phyloP scores from a whole-genome alignment of 768 basidiomycete species.

The Phylloporus scabripes region DNA sequence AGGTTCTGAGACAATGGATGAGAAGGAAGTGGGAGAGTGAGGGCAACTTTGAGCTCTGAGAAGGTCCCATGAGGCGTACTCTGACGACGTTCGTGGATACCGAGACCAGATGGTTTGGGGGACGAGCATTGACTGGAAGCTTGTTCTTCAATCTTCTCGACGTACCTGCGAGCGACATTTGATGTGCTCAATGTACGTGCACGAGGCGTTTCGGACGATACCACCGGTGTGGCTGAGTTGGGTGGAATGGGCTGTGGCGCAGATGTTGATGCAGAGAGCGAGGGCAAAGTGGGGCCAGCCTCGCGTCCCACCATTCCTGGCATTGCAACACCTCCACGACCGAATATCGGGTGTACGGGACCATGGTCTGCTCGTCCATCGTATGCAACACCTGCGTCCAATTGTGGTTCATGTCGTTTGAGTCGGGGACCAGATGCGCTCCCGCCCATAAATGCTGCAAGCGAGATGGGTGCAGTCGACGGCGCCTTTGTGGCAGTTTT shows the following conservation, averaged over 20 bases:
- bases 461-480: slow-evolving; percentile 49
- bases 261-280: slow-evolving; percentile 3
- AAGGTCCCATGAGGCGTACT: slow-evolving; percentile 38
- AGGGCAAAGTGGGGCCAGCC: neutral
- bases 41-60: slow-evolving; percentile 13
- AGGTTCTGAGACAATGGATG: slow-evolving; percentile 20
- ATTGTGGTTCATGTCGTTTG: slow-evolving; percentile 67
- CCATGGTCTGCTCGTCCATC: slow-evolving; percentile 51
- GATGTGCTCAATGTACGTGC: slow-evolving; percentile 34
- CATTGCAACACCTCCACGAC: slow-evolving; percentile 69
- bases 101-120: slow-evolving; percentile 20
- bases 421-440: slow-evolving; percentile 69
- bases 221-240: slow-evolving; percentile 4
- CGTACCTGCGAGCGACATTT: slow-evolving; percentile 29
- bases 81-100: slow-evolving; percentile 44
- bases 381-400: slow-evolving; percentile 61
- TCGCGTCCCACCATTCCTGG: slow-evolving; percentile 51
- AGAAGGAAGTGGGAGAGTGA: slow-evolving; percentile 14
- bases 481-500: slow-evolving; percentile 12
- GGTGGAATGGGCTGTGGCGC: slow-evolving; percentile 2
- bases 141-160: slow-evolving; percentile 38
- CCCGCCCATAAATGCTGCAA: slow-evolving; percentile 81
- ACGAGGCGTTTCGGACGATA: slow-evolving; percentile 15
- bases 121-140: slow-evolving; percentile 29
- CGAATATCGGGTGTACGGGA: slow-evolving; percentile 70